Base-by-base conservation (phyloP, 176 grass and related monocot species). In the Oryza punctata region DNA sequence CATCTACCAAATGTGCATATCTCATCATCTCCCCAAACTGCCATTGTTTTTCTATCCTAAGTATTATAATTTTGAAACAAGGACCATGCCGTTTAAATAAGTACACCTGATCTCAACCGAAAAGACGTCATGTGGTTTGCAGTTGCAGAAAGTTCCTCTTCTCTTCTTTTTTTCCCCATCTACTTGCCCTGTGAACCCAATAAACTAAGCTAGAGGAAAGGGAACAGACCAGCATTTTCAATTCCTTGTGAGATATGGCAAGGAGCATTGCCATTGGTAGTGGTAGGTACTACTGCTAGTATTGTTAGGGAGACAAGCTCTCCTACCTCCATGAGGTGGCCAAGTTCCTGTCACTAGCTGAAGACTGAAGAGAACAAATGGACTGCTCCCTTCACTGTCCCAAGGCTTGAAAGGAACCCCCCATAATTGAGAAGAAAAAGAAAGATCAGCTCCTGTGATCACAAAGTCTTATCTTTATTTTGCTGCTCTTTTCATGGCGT, bases 41-140 rank as follows among this genome's bases (percentile, higher is more conserved):
- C 64, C 81, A 75, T 69, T 37, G 47, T 86, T 23, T 61, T 61
- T 61, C n/a, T 24, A n/a, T 18, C 63, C 37, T 64, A 68, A 61
- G 70, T 75, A 75, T 76, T 68, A 16, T 60, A 57, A 32, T 12
- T 2, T 27, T 75, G 43, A 43, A 74, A 33, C 30, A 59, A 66
- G 74, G 67, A 73, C 47, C 33, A 38, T 69, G 35, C 33, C 69
- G 28, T 61, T 77, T 33, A 74, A 79, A 79, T 40, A 57, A 44
- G 59, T 26, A 11, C 63, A 45, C 46, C 35, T 79, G 71, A 75
- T 79, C 44, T 69, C 19, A 78, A 60, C 28, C 6, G 28, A 49
- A 80, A 79, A 6, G 33, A 23, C 7, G 78, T 12, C 61, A 74
- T 61, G 70, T 69, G 63, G 70, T 75, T 81, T 76, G 65, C 76